Percentiles rank a stretch among this genome's conserved stretches.
Evolutionary conservation across 257 asterid species (phyloP).

Genomic region (Rhazya stricta): DNA sequence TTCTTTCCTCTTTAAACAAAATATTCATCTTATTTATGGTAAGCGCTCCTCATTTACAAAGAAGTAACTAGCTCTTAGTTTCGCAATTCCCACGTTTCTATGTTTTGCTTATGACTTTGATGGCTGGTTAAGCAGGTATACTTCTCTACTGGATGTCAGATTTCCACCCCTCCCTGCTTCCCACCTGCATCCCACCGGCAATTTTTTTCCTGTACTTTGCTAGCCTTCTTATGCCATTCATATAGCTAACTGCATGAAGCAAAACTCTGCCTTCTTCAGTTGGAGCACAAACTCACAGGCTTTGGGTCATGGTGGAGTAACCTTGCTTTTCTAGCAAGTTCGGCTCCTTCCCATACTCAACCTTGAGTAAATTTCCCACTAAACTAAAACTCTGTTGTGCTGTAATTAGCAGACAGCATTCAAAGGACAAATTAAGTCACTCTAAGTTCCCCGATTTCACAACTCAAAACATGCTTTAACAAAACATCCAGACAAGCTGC

Average conservation of each 20-base stretch:
- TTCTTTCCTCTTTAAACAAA: too few relatives aligned
- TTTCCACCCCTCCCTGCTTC: background rate
- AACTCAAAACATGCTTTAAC: background rate
- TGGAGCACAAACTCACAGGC: background rate
- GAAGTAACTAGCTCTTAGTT: background rate
- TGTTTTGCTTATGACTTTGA: background rate
- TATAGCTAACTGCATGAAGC: background rate
- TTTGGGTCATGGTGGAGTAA: background rate
- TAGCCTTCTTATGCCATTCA: too few relatives aligned
- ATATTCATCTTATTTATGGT: background rate
- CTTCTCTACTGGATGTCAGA: background rate
- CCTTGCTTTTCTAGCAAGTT: background rate
- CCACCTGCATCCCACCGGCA: too few relatives aligned
- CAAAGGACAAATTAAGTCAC: background rate
- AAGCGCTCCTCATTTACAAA: background rate
- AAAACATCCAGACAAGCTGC: background rate
- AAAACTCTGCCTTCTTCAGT: background rate
- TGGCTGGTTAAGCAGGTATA: background rate
- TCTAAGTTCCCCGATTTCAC: background rate
- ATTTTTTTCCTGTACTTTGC: background rate
- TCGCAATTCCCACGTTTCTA: background rate
- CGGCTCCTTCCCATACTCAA: background rate
- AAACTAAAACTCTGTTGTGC: background rate
- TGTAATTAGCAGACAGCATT: background rate
- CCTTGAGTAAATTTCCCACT: background rate